Evolutionary conservation across 2,329 filamentous ascomycete species (phyloP).

Genomic region (Gaeumannomyces sp.): DNA sequence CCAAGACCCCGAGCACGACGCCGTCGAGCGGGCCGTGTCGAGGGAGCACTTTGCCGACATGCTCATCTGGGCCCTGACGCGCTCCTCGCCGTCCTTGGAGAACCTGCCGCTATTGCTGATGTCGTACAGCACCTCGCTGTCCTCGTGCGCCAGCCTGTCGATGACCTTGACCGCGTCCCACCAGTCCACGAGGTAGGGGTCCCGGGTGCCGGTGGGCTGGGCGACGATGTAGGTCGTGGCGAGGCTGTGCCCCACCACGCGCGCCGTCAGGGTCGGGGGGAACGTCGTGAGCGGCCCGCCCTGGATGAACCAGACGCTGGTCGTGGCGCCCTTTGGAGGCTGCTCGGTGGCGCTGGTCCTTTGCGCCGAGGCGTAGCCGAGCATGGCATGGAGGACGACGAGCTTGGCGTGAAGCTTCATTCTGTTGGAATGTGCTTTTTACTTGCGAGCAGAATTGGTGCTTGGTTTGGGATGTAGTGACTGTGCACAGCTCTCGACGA

Average conservation of each 20-base stretch:
- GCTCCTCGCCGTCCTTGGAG: background rate
- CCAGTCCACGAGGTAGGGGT: background rate
- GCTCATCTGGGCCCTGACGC: background rate
- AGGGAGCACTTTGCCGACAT: background rate
- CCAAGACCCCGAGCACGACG: background rate
- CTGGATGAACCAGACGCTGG: background rate
- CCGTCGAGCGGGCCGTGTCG: background rate
- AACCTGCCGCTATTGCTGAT: background rate
- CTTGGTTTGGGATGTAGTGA: background rate
- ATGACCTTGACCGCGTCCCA: background rate
- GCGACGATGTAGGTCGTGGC: background rate
- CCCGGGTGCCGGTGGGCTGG: background rate
- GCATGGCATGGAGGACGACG: background rate
- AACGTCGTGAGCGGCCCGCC: background rate
- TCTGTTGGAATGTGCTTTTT: background rate
- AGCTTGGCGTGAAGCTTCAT: background rate
- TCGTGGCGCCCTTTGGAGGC: background rate
- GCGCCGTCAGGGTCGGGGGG: background rate
- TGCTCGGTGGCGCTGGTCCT: background rate
- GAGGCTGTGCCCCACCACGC: background rate
- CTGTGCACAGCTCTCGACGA: no score
- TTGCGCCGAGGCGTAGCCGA: background rate
- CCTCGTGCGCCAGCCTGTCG: no score
- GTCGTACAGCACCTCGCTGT: background rate
- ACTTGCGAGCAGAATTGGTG: background rate